Percentiles rank a stretch among this genome's conserved stretches.
Evolutionary conservation across 441 rosid species (phyloP).

Genomic region (Mallotus japonicus): DNA sequence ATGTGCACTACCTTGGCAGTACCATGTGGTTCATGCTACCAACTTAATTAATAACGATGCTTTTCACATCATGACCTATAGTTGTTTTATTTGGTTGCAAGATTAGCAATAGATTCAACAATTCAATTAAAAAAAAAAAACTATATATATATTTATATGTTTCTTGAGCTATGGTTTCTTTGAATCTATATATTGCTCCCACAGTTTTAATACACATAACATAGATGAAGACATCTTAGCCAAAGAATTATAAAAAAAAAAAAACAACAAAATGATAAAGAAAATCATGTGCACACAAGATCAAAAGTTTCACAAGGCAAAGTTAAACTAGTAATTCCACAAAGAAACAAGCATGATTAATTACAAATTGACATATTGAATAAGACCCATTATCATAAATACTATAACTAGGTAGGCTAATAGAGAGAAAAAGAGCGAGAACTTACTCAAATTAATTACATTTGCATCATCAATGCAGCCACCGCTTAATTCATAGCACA

Average conservation of each 20-base stretch:
- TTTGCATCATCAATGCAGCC: conserved; percentile 4
- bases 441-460: conserved; percentile 7
- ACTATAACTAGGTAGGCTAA: no score
- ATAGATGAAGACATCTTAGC: no score
- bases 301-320: no score
- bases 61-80: background rate
- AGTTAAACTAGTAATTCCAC: background rate
- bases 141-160: background rate
- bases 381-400: no score
- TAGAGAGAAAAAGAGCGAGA: background rate
- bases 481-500: background rate
- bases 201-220: background rate
- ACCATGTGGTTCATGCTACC: background rate
- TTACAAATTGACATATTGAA: background rate
- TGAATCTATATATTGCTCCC: background rate
- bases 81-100: background rate
- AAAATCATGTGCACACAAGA: no score
- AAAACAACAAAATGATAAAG: no score
- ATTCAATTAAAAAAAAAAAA: no score
- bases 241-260: no score
- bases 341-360: background rate
- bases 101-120: background rate
- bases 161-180: background rate
- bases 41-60: background rate
- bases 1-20: background rate